Evolutionary conservation across 805 yeast species (phyloP), one percentile per base, ranked within the genome.

Genomic region (Zygosaccharomyces bisporus): DNA sequence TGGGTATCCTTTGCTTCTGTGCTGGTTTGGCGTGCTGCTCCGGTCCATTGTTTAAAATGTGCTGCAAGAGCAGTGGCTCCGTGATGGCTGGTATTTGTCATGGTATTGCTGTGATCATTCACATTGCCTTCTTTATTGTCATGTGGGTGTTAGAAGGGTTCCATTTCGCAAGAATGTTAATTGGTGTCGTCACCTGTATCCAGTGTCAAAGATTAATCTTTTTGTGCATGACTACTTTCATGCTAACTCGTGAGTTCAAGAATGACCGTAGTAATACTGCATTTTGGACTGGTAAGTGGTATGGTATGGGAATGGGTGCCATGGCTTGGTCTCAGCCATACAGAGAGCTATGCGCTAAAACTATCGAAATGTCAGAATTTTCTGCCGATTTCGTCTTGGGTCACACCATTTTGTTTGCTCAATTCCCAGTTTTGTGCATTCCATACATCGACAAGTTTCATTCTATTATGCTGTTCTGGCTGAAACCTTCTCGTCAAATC

Each of bases 241-340:
- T 82, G 68, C 74, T 95, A 63, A 87, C 97, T 42, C 82, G 99
- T 75, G 99, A 93, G 73, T 89, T 89, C 76, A 88, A 88, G 81
- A 86, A 86, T 59, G 97, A 91, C 70, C 87, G 83, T 63, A 75
- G 98, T 29, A 93, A 93, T 73, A 85, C 95, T 57, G 98, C 99
- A 21, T 93, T 95, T 95, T 93, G 99, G 99, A 86, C 96, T 46
- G 99, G 99, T 77, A 90, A 89, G 71, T 93, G 99, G 99, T 89
- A 90, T 68, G 93, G 95, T 47, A 75, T 86, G 49, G 93, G 95
- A 62, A 71, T 91, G 69, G 99, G 98, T 48, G 81, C 83, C 80
- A 80, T 83, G 77, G 96, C 97, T 16, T 79, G 86, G 76, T 83
- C 98, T 25, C 98, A 91, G 73, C 99, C 99, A 51, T 64, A 86